Base-by-base conservation (phyloP, 768 basidiomycete species). In the Hypholoma fasciculare region DNA sequence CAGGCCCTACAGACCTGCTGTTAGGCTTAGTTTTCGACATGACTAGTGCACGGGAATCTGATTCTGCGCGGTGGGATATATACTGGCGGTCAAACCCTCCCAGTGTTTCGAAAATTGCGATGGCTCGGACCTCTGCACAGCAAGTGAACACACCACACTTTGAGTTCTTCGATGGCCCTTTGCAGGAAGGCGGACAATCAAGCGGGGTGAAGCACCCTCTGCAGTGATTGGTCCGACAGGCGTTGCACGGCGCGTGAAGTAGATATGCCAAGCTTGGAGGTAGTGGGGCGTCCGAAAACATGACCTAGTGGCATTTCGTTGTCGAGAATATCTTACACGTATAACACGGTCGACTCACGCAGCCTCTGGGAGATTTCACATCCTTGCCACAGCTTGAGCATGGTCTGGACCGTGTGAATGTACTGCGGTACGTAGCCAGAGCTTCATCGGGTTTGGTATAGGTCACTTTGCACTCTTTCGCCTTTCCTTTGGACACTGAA, bases 51-150 rank as follows among this genome's bases (percentile, higher is more conserved):
- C 82, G 74, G 34, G 71, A 69, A 8, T 75, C 71, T n/a, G 77
- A 70, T 0, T 65, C 74, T 4, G 71, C 70, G 12, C 70, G 71
- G 65, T 83, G 81, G 17, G 69, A 66, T 2, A 82, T 67, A 60
- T 74, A 78, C 27, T 76, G 71, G n/a, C 73, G 68, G 66, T 83
- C 82, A 57, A 85, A 79, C 9, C 74, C 79, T 23, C 78, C 78
- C 1, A 84, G 69, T 19, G 72, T 72, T 61, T 83, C 81, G 56
- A 80, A 83, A 17, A 83, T 63, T 4, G 81, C 82, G n/a, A 83
- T 73, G 9, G 78, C 79, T 30, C 82, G 78, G 1, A 71, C 72
- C 47, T 76, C 74, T 11, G 81, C 70, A 62, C 82, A 84, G 65
- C 82, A 84, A 3, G 65, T 65, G 30, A 69, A 48, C 39, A 78